Evolutionary conservation across 2,329 filamentous ascomycete genomes (phyloP).

Genomic region (Stemphylium vesicarium): DNA sequence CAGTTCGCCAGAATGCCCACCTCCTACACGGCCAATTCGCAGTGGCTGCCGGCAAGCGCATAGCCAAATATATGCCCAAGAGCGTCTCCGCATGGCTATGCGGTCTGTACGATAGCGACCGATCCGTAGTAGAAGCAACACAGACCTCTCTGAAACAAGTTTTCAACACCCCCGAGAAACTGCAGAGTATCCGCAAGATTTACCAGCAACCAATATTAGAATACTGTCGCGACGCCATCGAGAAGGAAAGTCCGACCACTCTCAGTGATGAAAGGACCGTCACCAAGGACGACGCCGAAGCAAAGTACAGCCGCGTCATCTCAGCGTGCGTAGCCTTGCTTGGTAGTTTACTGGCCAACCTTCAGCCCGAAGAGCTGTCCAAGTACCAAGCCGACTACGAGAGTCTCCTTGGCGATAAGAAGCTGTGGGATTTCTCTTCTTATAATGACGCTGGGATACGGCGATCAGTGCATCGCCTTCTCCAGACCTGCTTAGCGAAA

Average conservation of each 20-base stretch:
- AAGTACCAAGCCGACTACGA: constrained; percentile 69
- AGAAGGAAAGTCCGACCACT: constrained; percentile 77
- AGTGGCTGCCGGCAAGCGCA: constrained; percentile 72
- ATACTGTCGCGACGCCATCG: constrained; percentile 78
- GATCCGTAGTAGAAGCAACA: constrained; percentile 75
- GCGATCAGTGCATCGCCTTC: constrained; percentile 62
- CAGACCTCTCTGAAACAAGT: constrained; percentile 76
- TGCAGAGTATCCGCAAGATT: constrained; percentile 75
- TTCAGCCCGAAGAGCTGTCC: constrained; percentile 59
- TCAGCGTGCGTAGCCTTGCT: constrained; percentile 64
- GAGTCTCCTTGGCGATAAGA: constrained; percentile 67
- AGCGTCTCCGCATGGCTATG: constrained; percentile 90
- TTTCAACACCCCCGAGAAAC: constrained; percentile 80
- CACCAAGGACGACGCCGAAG: constrained; percentile 80
- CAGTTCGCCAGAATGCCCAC: constrained; percentile 88
- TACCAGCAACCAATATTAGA: constrained; percentile 83
- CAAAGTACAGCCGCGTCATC: constrained; percentile 84
- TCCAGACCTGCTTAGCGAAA: constrained; percentile 59
- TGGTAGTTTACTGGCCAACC: constrained; percentile 58
- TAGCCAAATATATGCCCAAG: constrained; percentile 78
- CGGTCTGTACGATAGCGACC: constrained; percentile 86
- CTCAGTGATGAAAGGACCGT: constrained; percentile 89
- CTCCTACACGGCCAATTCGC: constrained; percentile 70
- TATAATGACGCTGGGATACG: constrained; percentile 65
- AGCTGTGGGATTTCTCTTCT: constrained; percentile 65